Evolutionary conservation across 2,329 filamentous ascomycete genomes (phyloP).

Genomic region (Orbilia blumenaviensis): DNA sequence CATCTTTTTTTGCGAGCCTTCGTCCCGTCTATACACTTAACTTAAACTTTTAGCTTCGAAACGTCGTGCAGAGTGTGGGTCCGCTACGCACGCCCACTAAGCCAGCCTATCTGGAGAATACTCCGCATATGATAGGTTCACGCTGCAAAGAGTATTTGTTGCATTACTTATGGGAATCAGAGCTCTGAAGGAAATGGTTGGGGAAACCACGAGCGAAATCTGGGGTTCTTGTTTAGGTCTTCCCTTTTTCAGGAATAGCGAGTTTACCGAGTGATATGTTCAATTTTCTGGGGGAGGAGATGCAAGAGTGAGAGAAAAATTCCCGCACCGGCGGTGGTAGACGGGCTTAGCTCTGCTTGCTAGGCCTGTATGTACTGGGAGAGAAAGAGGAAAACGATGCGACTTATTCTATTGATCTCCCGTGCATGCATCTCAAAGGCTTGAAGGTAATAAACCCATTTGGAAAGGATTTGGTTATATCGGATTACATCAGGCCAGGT

Average conservation of each 20-base stretch:
- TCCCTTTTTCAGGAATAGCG: constrained; percentile 41
- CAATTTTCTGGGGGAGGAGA: not conserved
- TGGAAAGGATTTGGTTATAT: constrained; percentile 1
- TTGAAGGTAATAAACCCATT: constrained; percentile 14
- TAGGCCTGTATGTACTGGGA: not conserved
- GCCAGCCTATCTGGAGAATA: constrained; percentile 6
- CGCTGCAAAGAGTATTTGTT: not conserved
- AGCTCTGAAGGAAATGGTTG: constrained; percentile 27
- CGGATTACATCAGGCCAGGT: constrained; percentile 3
- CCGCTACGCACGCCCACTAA: not conserved
- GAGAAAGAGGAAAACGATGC: not conserved
- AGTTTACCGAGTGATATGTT: constrained; percentile 23
- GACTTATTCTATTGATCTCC: constrained; percentile 1
- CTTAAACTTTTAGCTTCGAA: constrained; percentile 19
- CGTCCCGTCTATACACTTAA: constrained; percentile 12
- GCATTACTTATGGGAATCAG: not conserved
- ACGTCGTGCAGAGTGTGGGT: constrained; percentile 11
- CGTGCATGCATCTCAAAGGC: constrained; percentile 6
- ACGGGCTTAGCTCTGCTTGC: constrained; percentile 8
- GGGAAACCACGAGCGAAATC: constrained; percentile 27
- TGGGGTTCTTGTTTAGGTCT: constrained; percentile 17
- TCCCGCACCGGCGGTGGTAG: constrained; percentile 34
- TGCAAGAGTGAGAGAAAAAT: not conserved
- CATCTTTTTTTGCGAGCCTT: not conserved
- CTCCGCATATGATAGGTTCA: constrained; percentile 27